Conservation (phyloP, 2,329 filamentous ascomycete species). For the Scorias spongiosa region DNA sequence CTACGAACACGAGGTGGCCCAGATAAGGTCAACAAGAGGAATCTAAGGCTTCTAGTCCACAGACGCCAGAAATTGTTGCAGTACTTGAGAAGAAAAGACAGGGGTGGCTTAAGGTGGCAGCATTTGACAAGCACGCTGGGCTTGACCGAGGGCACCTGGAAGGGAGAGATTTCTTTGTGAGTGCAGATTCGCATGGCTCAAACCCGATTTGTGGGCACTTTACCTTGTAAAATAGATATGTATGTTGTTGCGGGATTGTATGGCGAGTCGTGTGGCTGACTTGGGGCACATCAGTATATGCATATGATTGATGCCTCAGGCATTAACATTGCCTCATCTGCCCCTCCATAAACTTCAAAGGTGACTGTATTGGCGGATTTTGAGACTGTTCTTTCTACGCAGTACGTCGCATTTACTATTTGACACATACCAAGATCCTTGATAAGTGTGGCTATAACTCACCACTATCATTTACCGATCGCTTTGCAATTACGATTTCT, state of each 20-base stretch:
- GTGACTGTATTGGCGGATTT: background rate
- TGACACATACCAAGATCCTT: background rate
- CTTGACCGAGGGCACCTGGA: constrained; percentile 75
- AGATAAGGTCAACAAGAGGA: constrained; percentile 90
- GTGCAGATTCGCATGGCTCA: background rate
- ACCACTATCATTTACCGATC: no score
- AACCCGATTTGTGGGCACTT: background rate
- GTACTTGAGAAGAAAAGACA: constrained; percentile 79
- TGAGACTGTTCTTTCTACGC: no score
- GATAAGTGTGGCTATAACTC: background rate
- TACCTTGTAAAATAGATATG: background rate
- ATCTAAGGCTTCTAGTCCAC: constrained; percentile 72
- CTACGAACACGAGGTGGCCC: constrained; percentile 57
- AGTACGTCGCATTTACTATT: no score
- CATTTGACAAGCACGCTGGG: constrained; percentile 73
- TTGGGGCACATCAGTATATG: no score
- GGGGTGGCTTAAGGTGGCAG: constrained; percentile 80
- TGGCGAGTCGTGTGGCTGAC: no score
- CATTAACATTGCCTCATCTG: background rate
- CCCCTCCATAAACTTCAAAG: background rate
- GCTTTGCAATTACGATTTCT: no score
- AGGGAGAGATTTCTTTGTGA: constrained; percentile 69
- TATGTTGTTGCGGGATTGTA: no score
- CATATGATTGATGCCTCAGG: background rate
- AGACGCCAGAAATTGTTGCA: constrained; percentile 73